phyloP scores from a whole-genome alignment of 1,284 basidiomycete genomes.

The Ustilago bromivora region DNA sequence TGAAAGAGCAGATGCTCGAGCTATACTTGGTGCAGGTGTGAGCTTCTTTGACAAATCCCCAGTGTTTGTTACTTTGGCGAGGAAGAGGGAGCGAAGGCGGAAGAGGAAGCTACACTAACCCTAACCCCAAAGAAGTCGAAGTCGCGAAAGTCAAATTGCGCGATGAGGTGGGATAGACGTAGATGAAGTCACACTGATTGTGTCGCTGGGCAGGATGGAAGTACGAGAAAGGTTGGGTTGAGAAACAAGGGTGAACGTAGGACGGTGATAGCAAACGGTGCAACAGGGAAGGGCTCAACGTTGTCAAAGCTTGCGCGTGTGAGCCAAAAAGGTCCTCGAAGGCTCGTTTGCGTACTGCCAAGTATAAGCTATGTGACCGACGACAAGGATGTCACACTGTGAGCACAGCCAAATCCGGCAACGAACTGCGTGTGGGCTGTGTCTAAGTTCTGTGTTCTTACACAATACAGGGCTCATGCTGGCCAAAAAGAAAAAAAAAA shows the following conservation, averaged over 20 bases:
- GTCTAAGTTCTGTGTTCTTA: not conserved
- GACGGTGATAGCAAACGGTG: not conserved
- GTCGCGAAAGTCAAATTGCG: not conserved
- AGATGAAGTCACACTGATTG: not conserved
- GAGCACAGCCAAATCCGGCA: not conserved
- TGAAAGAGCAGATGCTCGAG: not conserved
- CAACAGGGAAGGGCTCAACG: not conserved
- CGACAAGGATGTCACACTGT: not conserved
- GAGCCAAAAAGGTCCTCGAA: not conserved
- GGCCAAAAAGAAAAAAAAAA: not conserved
- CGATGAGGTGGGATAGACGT: not conserved
- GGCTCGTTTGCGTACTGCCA: too few relatives aligned
- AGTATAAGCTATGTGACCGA: not conserved
- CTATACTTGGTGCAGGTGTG: not conserved
- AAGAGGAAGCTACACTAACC: not conserved
- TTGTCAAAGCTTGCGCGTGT: not conserved
- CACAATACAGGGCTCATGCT: too few relatives aligned
- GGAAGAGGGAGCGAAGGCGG: not conserved
- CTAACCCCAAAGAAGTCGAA: not conserved
- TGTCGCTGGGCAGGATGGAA: not conserved
- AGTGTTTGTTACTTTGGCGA: not conserved
- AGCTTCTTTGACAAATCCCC: not conserved
- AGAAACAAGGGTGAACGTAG: not conserved
- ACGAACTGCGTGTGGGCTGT: constrained; percentile 8
- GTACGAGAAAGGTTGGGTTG: not conserved